These are phyloP conservation scores for Arthonia radiata DNA, from an alignment of 495 filamentous ascomycete species.

Conservation along the genomic window DNA sequence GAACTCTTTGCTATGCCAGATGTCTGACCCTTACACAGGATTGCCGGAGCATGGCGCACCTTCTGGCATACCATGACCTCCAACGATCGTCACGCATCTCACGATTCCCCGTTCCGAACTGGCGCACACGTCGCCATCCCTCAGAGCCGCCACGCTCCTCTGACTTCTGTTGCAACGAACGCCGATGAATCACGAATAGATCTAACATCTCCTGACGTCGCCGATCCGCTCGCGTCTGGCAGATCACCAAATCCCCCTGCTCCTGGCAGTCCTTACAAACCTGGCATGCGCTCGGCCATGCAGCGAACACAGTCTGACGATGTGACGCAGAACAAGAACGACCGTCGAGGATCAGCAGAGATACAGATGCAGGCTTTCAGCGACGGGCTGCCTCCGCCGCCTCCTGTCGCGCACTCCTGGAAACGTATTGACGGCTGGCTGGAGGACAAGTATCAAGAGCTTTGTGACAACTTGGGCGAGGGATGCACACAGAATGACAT, in stretches of 20 bases:
- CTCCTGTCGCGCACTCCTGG: constrained; percentile 76
- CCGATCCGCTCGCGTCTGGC: constrained; percentile 49
- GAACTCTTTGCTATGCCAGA: too few relatives aligned
- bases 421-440: constrained; percentile 79
- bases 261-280: constrained; percentile 51
- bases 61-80: constrained; percentile 94
- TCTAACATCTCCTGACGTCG: constrained; percentile 40
- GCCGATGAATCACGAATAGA: constrained; percentile 16
- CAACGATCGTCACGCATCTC: constrained; percentile 49
- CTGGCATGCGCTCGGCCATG: constrained; percentile 56
- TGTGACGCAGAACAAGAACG: constrained; percentile 24
- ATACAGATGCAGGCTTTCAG: constrained; percentile 95
- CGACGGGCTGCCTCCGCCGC: constrained; percentile 72
- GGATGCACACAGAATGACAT: constrained; percentile 82
- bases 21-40: too few relatives aligned
- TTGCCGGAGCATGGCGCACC: constrained; percentile 41
- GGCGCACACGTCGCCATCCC: constrained; percentile 39
- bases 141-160: constrained; percentile 39
- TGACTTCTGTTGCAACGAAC: constrained; percentile 49
- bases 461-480: constrained; percentile 79
- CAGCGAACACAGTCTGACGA: constrained; percentile 34
- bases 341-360: constrained; percentile 18
- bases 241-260: constrained; percentile 34
- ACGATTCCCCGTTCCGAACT: constrained; percentile 67
- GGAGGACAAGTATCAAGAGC: constrained; percentile 83